phyloP scores from a whole-genome alignment of 345 rosid species.

The Arabidopsis arenosa region DNA sequence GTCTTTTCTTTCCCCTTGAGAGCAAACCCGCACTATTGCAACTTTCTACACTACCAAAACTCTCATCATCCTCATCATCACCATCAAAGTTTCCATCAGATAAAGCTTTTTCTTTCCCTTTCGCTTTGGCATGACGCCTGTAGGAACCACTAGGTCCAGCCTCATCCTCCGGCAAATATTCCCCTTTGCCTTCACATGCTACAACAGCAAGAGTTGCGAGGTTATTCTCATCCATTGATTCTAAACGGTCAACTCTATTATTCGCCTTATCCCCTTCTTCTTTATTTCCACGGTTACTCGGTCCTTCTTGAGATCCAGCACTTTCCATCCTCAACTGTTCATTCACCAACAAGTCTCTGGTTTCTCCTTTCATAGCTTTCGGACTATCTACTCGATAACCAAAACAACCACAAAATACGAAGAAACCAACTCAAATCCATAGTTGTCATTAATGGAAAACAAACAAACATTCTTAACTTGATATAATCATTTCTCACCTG shows the following conservation, averaged over 20 bases:
- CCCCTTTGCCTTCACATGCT: slow-evolving; percentile 42
- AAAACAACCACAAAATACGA: slow-evolving; percentile 2
- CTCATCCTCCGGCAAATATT: slow-evolving; percentile 42
- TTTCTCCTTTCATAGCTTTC: slow-evolving; percentile 35
- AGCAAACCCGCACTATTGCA: slow-evolving; percentile 64
- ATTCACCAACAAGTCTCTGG: slow-evolving; percentile 38
- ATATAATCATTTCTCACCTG: slow-evolving; percentile 43
- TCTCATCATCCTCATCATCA: slow-evolving; percentile 46
- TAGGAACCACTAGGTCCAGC: slow-evolving; percentile 43
- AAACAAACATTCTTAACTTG: background rate
- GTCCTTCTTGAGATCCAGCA: slow-evolving; percentile 41
- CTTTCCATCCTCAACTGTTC: slow-evolving; percentile 40
- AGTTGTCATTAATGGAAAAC: slow-evolving; percentile 3
- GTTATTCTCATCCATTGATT: slow-evolving; percentile 72
- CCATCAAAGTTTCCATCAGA: slow-evolving; percentile 60
- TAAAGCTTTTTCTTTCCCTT: slow-evolving; percentile 69
- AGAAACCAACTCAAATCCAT: background rate
- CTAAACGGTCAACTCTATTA: slow-evolving; percentile 48
- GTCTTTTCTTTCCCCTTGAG: slow-evolving; percentile 54
- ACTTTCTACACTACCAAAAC: slow-evolving; percentile 91
- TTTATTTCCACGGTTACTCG: slow-evolving; percentile 36
- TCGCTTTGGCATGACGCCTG: slow-evolving; percentile 40
- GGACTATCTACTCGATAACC: slow-evolving; percentile 41
- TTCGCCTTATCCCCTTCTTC: slow-evolving; percentile 37
- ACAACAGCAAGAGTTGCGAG: slow-evolving; percentile 36